phyloP scores from a whole-genome alignment of 78 protist genomes.

The Guillardia theta region DNA sequence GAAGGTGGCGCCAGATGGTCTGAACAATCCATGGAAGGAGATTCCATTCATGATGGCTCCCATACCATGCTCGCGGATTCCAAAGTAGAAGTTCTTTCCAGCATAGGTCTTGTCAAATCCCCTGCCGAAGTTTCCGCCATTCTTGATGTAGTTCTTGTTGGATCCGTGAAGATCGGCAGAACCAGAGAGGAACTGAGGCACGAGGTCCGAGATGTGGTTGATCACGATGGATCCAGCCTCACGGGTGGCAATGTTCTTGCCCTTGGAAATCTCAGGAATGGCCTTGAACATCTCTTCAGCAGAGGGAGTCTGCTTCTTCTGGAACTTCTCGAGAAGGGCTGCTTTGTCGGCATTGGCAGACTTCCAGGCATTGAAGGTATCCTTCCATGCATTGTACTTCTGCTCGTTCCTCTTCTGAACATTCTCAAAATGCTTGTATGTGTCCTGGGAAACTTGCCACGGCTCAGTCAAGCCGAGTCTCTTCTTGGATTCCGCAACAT shows the following conservation, averaged over 20 bases:
- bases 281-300: not conserved
- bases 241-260: slow-evolving; percentile 54
- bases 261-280: not conserved
- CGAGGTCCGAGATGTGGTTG: slow-evolving; percentile 41
- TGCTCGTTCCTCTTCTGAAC: not conserved
- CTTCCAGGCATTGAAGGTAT: slow-evolving; percentile 31
- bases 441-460: slow-evolving; percentile 55
- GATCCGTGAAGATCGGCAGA: slow-evolving; percentile 73
- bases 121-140: not conserved
- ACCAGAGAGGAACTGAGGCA: slow-evolving; percentile 67
- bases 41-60: slow-evolving; percentile 95
- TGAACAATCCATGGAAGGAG: not conserved
- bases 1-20: slow-evolving; percentile 92
- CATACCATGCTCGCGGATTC: slow-evolving; percentile 99
- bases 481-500: not conserved
- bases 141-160: slow-evolving; percentile 57
- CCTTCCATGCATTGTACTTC: not conserved
- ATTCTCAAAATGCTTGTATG: slow-evolving; percentile 3
- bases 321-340: not conserved
- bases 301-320: not conserved
- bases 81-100: slow-evolving; percentile 94
- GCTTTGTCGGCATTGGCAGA: slow-evolving; percentile 53
- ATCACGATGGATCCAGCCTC: slow-evolving; percentile 24
- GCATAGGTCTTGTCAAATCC: not conserved
- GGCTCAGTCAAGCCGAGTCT: slow-evolving; percentile 27